Conservation (phyloP, 2,329 filamentous ascomycete genomes). For the Arthrobotrys iridis region DNA sequence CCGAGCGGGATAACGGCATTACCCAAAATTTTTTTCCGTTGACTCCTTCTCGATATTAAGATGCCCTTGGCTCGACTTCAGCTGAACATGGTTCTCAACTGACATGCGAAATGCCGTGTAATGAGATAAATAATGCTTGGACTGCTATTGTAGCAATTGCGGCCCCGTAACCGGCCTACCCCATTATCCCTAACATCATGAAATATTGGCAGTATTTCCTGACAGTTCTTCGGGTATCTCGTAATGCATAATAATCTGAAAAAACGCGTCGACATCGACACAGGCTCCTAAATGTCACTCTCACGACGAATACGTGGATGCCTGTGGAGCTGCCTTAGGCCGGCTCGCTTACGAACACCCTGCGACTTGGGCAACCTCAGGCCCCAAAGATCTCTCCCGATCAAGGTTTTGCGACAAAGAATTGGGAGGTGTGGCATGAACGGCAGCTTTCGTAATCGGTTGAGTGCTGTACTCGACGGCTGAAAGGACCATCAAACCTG, state of each 20-base stretch:
- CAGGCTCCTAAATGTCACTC: background rate
- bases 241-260: background rate
- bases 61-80: constrained; percentile 21
- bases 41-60: constrained; percentile 19
- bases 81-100: constrained; percentile 35
- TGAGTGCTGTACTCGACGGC: background rate
- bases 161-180: no score
- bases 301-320: constrained; percentile 21
- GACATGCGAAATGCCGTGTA: constrained; percentile 17
- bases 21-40: constrained; percentile 22
- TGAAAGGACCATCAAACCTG: constrained; percentile 13
- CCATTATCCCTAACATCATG: no score
- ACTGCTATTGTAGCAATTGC: background rate
- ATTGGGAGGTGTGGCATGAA: background rate
- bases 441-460: constrained; percentile 21
- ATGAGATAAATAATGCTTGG: background rate
- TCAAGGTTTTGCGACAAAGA: constrained; percentile 12
- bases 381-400: constrained; percentile 1
- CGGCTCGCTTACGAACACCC: constrained; percentile 26
- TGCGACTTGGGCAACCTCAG: constrained; percentile 25
- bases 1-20: constrained; percentile 49
- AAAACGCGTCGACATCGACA: constrained; percentile 30
- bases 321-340: constrained; percentile 39
- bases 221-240: background rate
- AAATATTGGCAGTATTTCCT: no score